Percentiles rank a stretch among this genome's conserved stretches.
phyloP scores from a whole-genome alignment of 2,329 filamentous ascomycete genomes.

The Talaromyces islandicus region DNA sequence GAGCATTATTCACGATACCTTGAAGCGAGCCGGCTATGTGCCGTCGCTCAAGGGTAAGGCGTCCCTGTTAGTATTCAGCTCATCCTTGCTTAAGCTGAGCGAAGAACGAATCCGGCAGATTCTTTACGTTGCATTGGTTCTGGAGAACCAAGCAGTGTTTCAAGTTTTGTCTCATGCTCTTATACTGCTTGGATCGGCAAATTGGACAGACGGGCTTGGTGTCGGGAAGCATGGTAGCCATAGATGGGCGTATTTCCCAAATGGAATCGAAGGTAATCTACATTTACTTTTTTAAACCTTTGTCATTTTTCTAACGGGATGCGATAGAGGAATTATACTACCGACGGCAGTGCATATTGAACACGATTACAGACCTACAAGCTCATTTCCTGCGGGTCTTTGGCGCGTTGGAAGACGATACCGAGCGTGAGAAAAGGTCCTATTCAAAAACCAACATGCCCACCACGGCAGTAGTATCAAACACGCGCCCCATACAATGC shows the following conservation, averaged over 20 bases:
- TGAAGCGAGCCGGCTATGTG: slow-evolving; percentile 21
- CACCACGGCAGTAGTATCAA: slow-evolving; percentile 10
- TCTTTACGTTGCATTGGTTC: slow-evolving; percentile 29
- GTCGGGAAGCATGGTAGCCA: slow-evolving; percentile 17
- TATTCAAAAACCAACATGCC: slow-evolving; percentile 7
- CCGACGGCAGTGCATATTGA: slow-evolving; percentile 34
- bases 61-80: slow-evolving; percentile 18
- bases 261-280: slow-evolving; percentile 34
- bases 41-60: slow-evolving; percentile 24
- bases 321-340: slow-evolving; percentile 35
- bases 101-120: slow-evolving; percentile 36
- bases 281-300: neutral
- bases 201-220: slow-evolving; percentile 23
- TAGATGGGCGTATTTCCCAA: slow-evolving; percentile 32
- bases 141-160: slow-evolving; percentile 22
- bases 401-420: slow-evolving; percentile 28
- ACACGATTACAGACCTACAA: slow-evolving; percentile 39
- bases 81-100: slow-evolving; percentile 23
- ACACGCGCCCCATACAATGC: slow-evolving; percentile 31
- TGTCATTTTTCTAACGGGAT: neutral
- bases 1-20: slow-evolving; percentile 15
- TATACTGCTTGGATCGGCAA: slow-evolving; percentile 30
- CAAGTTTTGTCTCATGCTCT: slow-evolving; percentile 29
- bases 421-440: neutral
- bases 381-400: slow-evolving; percentile 36